Evolutionary conservation across 192 early-diverging fungal species (phyloP).

Genomic region (Coemansia javaensis): DNA sequence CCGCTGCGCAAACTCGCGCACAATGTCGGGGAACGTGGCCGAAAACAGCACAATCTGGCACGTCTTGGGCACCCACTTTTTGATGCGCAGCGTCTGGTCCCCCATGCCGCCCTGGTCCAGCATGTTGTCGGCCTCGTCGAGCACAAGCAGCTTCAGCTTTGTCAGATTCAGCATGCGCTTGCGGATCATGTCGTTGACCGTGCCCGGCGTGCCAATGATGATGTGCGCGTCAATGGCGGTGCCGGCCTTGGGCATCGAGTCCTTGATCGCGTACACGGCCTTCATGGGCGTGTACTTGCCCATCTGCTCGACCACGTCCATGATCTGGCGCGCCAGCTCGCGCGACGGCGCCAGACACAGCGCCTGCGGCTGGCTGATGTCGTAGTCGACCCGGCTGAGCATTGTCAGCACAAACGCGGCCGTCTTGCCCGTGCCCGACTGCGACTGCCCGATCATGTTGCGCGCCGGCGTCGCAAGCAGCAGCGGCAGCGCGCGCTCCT

Average conservation of each 20-base stretch:
- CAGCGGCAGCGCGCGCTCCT: slow-evolving; percentile 88
- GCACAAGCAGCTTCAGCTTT: slow-evolving; percentile 72
- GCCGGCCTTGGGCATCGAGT: slow-evolving; percentile 51
- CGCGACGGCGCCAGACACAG: slow-evolving; percentile 88
- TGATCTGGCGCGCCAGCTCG: slow-evolving; percentile 92
- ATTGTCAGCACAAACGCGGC: slow-evolving; percentile 94
- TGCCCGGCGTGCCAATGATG: slow-evolving; percentile 93
- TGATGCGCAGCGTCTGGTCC: slow-evolving; percentile 81
- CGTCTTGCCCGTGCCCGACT: slow-evolving; percentile 97
- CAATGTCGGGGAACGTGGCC: slow-evolving; percentile 82
- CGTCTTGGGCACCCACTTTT: slow-evolving; percentile 63
- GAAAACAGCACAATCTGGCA: slow-evolving; percentile 92
- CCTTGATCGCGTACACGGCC: slow-evolving; percentile 75
- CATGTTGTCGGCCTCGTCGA: slow-evolving; percentile 99
- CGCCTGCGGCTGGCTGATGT: slow-evolving; percentile 66
- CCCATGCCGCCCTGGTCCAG: slow-evolving; percentile 78
- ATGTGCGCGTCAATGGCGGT: slow-evolving; percentile 71
- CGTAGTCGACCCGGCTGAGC: slow-evolving; percentile 78
- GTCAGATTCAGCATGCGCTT: slow-evolving; percentile 59
- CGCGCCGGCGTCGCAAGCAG: slow-evolving; percentile 79
- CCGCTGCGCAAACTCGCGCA: slow-evolving; percentile 69
- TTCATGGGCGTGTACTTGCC: slow-evolving; percentile 82
- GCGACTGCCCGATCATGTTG: slow-evolving; percentile 98
- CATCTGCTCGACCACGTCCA: slow-evolving; percentile 86
- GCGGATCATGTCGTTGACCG: slow-evolving; percentile 71